Percentiles rank a stretch among this genome's conserved stretches.
These are phyloP conservation scores for Ballota nigra DNA, from an alignment of 257 asterid species.

Conservation along the genomic window DNA sequence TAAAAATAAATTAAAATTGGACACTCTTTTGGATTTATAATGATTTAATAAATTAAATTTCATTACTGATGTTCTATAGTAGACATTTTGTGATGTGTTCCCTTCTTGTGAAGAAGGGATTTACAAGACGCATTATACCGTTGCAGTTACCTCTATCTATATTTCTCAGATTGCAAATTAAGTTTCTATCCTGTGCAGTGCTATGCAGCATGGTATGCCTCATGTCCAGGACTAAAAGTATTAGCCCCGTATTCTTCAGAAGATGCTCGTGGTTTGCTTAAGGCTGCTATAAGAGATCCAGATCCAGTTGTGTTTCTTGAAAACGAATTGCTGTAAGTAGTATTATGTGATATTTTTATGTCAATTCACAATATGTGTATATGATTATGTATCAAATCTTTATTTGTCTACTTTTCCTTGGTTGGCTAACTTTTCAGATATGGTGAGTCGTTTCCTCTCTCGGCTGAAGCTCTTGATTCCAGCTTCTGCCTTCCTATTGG, in stretches of 20 bases:
- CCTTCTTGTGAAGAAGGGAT: conserved; percentile 15
- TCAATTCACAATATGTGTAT: conserved; percentile 6
- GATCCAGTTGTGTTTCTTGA: conserved; percentile 90
- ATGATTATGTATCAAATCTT: conserved; percentile 13
- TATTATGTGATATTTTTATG: not conserved
- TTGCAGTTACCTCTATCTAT: not conserved
- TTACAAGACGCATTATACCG: not conserved
- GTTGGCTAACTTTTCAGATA: conserved; percentile 42
- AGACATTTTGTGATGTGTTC: not conserved
- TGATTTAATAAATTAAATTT: not conserved
- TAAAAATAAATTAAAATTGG: no score
- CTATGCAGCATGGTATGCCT: conserved; percentile 83
- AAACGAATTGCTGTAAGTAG: conserved; percentile 77
- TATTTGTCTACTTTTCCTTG: not conserved
- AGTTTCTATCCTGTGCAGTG: conserved; percentile 51
- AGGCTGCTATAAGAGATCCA: conserved; percentile 96
- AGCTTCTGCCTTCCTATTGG: conserved; percentile 87
- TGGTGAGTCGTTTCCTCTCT: conserved; percentile 82
- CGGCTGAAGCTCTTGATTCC: conserved; percentile 78
- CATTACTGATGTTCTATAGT: not conserved
- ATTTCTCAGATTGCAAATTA: not conserved
- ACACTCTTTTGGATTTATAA: not conserved
- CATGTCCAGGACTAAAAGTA: conserved; percentile 85
- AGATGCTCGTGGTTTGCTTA: conserved; percentile 92
- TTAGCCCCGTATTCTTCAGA: conserved; percentile 84